phyloP scores from a whole-genome alignment of 306 rosid species.

The Fragaria nilgerrensis region DNA sequence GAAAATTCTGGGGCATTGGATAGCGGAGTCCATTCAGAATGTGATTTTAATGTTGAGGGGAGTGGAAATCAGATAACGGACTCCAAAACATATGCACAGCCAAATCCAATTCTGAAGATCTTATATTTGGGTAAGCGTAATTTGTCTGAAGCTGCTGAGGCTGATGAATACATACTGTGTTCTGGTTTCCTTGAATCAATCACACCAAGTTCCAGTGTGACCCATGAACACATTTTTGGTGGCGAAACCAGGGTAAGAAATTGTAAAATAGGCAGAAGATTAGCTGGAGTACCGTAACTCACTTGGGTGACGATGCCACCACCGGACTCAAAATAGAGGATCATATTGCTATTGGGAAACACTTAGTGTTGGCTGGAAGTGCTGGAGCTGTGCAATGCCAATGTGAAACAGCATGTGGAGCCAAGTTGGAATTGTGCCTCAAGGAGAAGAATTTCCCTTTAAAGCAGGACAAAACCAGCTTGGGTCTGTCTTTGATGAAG shows the following conservation, averaged over 20 bases:
- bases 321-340: slow-evolving; percentile 24
- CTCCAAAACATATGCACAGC: neutral
- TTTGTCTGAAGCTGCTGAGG: slow-evolving; percentile 15
- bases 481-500: slow-evolving; percentile 29
- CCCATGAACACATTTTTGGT: slow-evolving; percentile 12
- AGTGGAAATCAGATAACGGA: slow-evolving; percentile 16
- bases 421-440: slow-evolving; percentile 26
- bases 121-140: neutral
- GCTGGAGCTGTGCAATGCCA: slow-evolving; percentile 16
- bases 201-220: slow-evolving; percentile 18
- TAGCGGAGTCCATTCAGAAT: neutral
- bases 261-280: slow-evolving; percentile 11
- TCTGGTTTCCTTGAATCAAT: slow-evolving; percentile 18
- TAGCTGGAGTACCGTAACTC: slow-evolving; percentile 10
- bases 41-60: slow-evolving; percentile 10
- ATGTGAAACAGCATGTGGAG: slow-evolving; percentile 22
- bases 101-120: slow-evolving; percentile 7
- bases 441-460: slow-evolving; percentile 15
- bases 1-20: neutral
- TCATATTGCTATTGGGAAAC: slow-evolving; percentile 22
- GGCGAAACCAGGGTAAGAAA: slow-evolving; percentile 18
- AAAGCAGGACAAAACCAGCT: slow-evolving; percentile 13
- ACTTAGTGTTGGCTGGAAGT: slow-evolving; percentile 19
- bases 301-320: slow-evolving; percentile 9
- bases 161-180: slow-evolving; percentile 7